A percentile compares a stretch with the other conserved stretches of the same genome.
phyloP scores from a whole-genome alignment of 768 basidiomycete genomes.

The Naganishia onofrii region DNA sequence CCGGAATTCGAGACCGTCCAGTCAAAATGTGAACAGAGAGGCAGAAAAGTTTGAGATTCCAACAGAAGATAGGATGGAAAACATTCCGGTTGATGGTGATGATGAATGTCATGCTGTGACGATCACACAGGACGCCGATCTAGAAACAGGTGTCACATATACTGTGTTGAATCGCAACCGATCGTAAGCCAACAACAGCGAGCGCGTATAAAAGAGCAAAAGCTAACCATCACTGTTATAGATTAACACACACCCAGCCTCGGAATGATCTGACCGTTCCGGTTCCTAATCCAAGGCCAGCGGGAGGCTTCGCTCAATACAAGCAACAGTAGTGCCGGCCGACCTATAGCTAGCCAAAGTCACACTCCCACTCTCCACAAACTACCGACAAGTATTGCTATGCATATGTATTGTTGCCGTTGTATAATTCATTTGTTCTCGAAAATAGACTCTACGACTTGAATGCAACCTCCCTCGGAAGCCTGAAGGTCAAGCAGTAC shows the following conservation, averaged over 20 bases:
- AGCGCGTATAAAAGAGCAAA: neutral
- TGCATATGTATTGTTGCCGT: no score
- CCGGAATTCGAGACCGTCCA: neutral
- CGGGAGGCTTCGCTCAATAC: neutral
- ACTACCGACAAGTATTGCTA: neutral
- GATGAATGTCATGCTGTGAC: neutral
- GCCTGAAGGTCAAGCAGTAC: constrained; percentile 90
- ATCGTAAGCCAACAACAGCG: neutral
- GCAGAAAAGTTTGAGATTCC: constrained; percentile 12
- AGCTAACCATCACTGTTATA: neutral
- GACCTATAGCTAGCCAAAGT: no score
- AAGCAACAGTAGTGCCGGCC: neutral
- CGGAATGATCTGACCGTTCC: neutral
- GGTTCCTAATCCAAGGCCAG: neutral
- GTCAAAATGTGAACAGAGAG: neutral
- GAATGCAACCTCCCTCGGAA: constrained; percentile 59
- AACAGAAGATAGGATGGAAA: neutral
- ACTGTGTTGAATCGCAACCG: neutral
- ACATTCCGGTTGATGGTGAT: neutral
- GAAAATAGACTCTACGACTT: constrained; percentile 1
- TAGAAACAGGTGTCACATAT: constrained; percentile 8
- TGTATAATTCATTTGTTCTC: neutral
- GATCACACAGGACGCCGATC: constrained; percentile 6
- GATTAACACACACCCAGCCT: neutral
- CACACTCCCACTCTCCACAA: neutral